A percentile compares a stretch with the other conserved stretches of the same genome.
These are phyloP conservation scores for Pouteria glomerata DNA, from an alignment of 148 eudicot species.

Conservation along the genomic window DNA sequence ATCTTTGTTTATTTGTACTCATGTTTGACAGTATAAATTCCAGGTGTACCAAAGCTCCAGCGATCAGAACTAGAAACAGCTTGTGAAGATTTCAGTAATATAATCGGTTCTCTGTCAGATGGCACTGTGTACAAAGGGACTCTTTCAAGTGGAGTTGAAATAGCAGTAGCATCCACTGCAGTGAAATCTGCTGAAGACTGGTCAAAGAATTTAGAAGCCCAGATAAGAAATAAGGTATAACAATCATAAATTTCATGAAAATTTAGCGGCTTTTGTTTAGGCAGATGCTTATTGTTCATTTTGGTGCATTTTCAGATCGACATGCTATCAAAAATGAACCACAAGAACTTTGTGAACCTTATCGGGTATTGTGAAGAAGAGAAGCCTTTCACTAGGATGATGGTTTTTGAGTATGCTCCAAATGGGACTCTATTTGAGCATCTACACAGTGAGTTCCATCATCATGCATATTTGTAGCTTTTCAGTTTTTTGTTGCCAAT, in stretches of 20 bases:
- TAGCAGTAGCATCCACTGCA: constrained; percentile 69
- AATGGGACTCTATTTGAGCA: constrained; percentile 96
- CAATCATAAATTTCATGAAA: background rate
- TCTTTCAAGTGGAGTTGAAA: constrained; percentile 81
- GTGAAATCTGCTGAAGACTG: constrained; percentile 53
- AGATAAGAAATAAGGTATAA: constrained; percentile 71
- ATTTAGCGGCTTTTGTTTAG: background rate
- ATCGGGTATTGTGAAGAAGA: constrained; percentile 88
- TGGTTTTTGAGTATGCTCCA: constrained; percentile 98
- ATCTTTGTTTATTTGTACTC: background rate
- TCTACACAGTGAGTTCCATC: constrained; percentile 64
- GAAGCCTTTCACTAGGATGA: constrained; percentile 87
- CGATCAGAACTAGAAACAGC: constrained; percentile 72
- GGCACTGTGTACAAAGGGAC: constrained; percentile 83
- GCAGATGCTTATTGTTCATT: constrained; percentile 4
- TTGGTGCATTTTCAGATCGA: constrained; percentile 50
- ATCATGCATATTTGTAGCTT: background rate
- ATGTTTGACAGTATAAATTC: constrained; percentile 12
- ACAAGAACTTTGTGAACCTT: constrained; percentile 92
- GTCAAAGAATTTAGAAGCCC: constrained; percentile 56
- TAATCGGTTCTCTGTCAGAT: constrained; percentile 56
- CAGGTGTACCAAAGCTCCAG: constrained; percentile 85
- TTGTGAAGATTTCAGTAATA: constrained; percentile 89
- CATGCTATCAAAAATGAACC: constrained; percentile 73
- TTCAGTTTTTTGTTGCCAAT: background rate